A percentile compares a stretch with the other conserved stretches of the same genome.
Conservation (phyloP, 2,329 filamentous ascomycete genomes). For the Pestalotiopsis sp. region DNA sequence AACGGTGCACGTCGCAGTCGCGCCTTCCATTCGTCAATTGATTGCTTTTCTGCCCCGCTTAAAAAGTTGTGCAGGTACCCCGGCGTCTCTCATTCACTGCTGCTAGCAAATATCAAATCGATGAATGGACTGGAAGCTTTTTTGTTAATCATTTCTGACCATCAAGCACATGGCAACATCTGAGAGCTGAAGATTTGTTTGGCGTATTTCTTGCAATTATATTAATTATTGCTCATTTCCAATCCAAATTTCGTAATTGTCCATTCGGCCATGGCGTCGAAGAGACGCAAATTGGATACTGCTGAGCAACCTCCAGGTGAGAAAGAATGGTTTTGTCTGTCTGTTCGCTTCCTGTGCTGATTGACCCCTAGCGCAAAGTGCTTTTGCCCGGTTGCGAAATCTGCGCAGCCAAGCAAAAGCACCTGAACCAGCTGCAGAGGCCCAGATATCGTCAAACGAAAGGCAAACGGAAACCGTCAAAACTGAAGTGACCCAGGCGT, state of each 20-base stretch:
- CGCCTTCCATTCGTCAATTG: neutral
- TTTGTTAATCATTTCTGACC: neutral
- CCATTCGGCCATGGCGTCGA: slow-evolving; percentile 30
- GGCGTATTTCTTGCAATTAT: neutral
- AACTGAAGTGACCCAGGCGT: neutral
- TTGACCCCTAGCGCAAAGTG: slow-evolving; percentile 38
- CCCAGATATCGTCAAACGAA: neutral
- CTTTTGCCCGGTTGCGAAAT: slow-evolving; percentile 44
- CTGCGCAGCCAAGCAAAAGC: neutral
- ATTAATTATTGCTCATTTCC: neutral
- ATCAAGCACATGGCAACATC: neutral
- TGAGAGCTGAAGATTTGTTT: neutral
- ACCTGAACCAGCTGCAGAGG: neutral
- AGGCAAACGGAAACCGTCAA: neutral
- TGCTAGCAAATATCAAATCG: neutral
- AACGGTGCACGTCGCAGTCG: neutral
- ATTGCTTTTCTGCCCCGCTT: neutral
- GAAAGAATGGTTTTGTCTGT: slow-evolving; percentile 16
- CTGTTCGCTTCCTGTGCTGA: slow-evolving; percentile 11
- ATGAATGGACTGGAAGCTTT: neutral
- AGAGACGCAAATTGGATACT: slow-evolving; percentile 44
- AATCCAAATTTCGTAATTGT: neutral
- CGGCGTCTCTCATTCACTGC: neutral
- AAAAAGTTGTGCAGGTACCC: neutral
- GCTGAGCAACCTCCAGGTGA: slow-evolving; percentile 34